A percentile compares a stretch with the other conserved stretches of the same genome.
These are phyloP conservation scores for Apiospora hydei DNA, from an alignment of 2,329 filamentous ascomycete species.

Conservation along the genomic window DNA sequence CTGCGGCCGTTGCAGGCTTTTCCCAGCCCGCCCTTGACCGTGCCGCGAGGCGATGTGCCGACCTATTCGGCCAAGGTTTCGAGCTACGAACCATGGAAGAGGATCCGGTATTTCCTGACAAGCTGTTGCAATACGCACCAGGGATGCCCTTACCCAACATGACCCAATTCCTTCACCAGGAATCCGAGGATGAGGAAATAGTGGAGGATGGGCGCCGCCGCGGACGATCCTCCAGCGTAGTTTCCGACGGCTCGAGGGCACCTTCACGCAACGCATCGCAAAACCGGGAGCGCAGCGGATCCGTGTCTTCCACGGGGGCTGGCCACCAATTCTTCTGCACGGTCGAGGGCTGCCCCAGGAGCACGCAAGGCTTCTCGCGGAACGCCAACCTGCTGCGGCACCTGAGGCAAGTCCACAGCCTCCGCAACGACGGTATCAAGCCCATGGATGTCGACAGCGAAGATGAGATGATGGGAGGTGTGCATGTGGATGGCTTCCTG, in stretches of 20 bases:
- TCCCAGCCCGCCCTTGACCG: constrained; percentile 69
- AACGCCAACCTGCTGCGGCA: constrained; percentile 50
- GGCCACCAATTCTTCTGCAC: constrained; percentile 45
- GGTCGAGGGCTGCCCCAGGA: constrained; percentile 45
- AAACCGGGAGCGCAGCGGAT: constrained; percentile 28
- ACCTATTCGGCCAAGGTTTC: constrained; percentile 78
- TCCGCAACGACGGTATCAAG: constrained; percentile 16
- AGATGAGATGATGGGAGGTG: constrained; percentile 65
- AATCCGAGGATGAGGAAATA: constrained; percentile 28
- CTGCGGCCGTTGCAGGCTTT: constrained; percentile 79
- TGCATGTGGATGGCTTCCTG: constrained; percentile 74
- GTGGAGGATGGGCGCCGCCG: constrained; percentile 13
- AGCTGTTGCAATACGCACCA: constrained; percentile 39
- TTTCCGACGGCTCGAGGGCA: constrained; percentile 26
- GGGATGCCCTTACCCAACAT: constrained; percentile 32
- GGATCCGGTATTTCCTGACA: constrained; percentile 19
- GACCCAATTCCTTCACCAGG: constrained; percentile 23
- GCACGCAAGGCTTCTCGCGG: constrained; percentile 46
- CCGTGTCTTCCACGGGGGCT: constrained; percentile 33
- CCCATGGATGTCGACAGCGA: constrained; percentile 48
- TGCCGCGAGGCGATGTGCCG: constrained; percentile 75
- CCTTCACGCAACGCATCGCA: constrained; percentile 25
- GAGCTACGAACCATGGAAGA: constrained; percentile 60
- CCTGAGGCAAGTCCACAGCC: constrained; percentile 51
- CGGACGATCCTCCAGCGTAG: constrained; percentile 25